Evolutionary conservation across 106 monocot species (phyloP).

Genomic region (Dactylorhiza incarnata): DNA sequence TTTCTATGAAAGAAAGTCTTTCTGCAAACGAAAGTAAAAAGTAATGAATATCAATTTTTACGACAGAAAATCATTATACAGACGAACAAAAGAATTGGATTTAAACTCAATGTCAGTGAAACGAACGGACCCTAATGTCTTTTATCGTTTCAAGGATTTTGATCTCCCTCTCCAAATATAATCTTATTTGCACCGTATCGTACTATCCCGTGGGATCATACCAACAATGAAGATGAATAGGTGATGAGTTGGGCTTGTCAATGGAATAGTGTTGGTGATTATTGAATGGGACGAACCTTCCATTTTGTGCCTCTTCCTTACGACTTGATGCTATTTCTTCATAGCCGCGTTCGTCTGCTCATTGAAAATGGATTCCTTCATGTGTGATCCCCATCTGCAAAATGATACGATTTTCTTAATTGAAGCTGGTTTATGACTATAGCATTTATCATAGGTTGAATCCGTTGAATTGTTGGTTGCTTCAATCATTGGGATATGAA

Average conservation of each 20-base stretch:
- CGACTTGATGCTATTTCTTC: constrained; percentile 47
- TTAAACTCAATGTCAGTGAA: too few species aligned
- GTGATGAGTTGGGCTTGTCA: constrained; percentile 17
- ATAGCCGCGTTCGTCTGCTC: constrained; percentile 47
- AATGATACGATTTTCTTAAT: not conserved
- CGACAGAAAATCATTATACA: too few species aligned
- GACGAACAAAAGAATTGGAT: too few species aligned
- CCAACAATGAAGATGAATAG: constrained; percentile 14
- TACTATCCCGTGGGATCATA: constrained; percentile 17
- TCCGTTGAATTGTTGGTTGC: too few species aligned
- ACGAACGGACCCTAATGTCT: not conserved
- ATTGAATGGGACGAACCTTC: constrained; percentile 12
- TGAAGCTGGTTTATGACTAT: too few species aligned
- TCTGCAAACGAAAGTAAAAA: too few species aligned
- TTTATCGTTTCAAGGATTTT: constrained; percentile 9
- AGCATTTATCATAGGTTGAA: too few species aligned
- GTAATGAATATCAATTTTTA: too few species aligned
- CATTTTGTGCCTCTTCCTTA: constrained; percentile 29
- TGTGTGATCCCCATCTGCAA: constrained; percentile 65
- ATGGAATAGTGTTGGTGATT: constrained; percentile 11
- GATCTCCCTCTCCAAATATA: constrained; percentile 19
- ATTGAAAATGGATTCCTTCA: constrained; percentile 64
- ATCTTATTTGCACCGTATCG: not conserved
- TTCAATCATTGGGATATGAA: too few species aligned
- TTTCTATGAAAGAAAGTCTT: too few species aligned